Conservation (phyloP, 2,329 filamentous ascomycete genomes). For the Setomelanomma holmii region DNA sequence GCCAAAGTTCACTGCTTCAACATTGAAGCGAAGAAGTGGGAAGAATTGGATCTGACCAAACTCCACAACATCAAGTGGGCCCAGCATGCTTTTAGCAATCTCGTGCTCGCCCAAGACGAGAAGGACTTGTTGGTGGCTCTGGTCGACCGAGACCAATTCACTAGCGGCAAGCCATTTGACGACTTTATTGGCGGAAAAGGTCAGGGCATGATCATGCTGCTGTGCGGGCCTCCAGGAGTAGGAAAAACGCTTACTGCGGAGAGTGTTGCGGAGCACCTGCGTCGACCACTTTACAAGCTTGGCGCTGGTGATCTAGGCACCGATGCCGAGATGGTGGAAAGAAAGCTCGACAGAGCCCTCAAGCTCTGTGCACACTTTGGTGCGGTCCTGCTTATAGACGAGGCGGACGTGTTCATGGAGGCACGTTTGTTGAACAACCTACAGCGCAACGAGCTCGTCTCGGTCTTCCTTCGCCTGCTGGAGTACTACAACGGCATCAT, state of each 20-base stretch:
- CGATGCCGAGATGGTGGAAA: conserved; percentile 17
- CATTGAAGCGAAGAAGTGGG: conserved; percentile 29
- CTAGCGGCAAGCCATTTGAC: conserved; percentile 17
- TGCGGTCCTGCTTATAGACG: conserved; percentile 54
- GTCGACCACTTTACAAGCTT: conserved; percentile 13
- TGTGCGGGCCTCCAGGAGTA: conserved; percentile 25
- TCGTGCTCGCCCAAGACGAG: conserved; percentile 57
- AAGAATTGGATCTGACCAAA: conserved; percentile 17
- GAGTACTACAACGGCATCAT: conserved; percentile 55
- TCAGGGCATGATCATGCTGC: conserved; percentile 24
- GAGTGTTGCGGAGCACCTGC: conserved; percentile 9
- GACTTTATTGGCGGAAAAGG: conserved; percentile 56
- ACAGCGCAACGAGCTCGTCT: conserved; percentile 30
- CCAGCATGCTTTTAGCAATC: conserved; percentile 54
- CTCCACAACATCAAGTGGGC: conserved; percentile 56
- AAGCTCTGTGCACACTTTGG: conserved; percentile 51
- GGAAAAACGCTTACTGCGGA: conserved; percentile 26
- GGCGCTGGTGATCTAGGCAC: conserved; percentile 17
- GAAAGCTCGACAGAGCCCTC: conserved; percentile 13
- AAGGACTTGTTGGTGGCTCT: conserved; percentile 59
- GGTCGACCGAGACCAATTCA: conserved; percentile 52
- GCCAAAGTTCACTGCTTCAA: conserved; percentile 17
- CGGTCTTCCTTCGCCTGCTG: conserved; percentile 44
- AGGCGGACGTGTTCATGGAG: conserved; percentile 62
- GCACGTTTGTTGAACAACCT: conserved; percentile 43